phyloP scores from a whole-genome alignment of 495 filamentous ascomycete species.

The Xeromyces bisporus region DNA sequence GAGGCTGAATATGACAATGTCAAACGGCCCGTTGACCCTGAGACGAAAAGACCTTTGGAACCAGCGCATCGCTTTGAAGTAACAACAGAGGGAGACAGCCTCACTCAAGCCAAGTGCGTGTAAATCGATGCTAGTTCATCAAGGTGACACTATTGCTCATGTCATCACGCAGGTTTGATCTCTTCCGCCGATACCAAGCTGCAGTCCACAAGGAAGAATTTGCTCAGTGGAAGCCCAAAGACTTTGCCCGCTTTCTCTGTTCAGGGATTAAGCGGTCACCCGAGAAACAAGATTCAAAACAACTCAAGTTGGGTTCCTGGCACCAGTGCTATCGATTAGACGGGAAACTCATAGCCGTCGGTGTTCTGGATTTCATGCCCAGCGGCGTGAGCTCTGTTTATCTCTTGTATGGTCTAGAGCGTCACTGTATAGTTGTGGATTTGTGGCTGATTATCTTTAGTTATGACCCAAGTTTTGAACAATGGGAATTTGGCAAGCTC shows the following conservation, averaged over 20 bases:
- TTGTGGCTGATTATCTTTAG: constrained; percentile 12
- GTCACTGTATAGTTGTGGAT: not conserved
- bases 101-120: constrained; percentile 72
- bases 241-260: constrained; percentile 79
- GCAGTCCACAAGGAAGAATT: constrained; percentile 60
- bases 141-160: constrained; percentile 1
- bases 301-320: constrained; percentile 63
- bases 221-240: constrained; percentile 43
- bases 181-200: constrained; percentile 79
- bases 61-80: constrained; percentile 70
- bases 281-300: constrained; percentile 24
- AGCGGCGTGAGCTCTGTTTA: constrained; percentile 86
- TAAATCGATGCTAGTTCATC: not conserved
- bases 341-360: constrained; percentile 72
- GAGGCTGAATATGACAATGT: constrained; percentile 45
- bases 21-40: constrained; percentile 32
- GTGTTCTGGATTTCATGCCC: constrained; percentile 76
- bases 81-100: constrained; percentile 59
- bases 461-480: constrained; percentile 67
- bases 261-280: constrained; percentile 50
- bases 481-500: constrained; percentile 73
- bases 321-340: constrained; percentile 92
- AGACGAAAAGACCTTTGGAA: constrained; percentile 38
- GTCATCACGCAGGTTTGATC: constrained; percentile 25
- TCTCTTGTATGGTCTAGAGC: constrained; percentile 41